Evolutionary conservation across 129 eudicot genomes (phyloP).

Genomic region (Artemisia tridentata): DNA sequence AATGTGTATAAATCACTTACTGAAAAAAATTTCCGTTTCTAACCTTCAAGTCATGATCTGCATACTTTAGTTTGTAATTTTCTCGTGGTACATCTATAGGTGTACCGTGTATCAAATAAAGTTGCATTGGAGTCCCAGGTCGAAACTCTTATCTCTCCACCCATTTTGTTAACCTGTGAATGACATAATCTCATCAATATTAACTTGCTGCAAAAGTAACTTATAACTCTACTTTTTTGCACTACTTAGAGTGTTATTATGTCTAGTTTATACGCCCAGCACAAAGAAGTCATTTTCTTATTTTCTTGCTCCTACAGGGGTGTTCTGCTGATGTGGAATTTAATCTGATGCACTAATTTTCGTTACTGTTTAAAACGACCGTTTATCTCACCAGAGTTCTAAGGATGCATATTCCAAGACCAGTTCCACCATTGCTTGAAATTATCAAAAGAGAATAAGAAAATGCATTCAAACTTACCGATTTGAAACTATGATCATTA

Average conservation of each 20-base stretch:
- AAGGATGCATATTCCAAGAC: slow-evolving; percentile 97
- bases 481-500: background rate
- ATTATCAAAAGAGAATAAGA: slow-evolving; percentile 11
- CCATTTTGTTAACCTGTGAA: slow-evolving; percentile 39
- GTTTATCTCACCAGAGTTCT: slow-evolving; percentile 82
- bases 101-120: slow-evolving; percentile 58
- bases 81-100: slow-evolving; percentile 49
- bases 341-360: background rate
- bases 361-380: background rate
- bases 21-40: slow-evolving; percentile 20
- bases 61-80: slow-evolving; percentile 43
- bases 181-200: background rate
- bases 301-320: background rate
- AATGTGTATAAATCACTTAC: background rate
- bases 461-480: background rate
- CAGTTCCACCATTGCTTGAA: slow-evolving; percentile 99
- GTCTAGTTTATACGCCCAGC: no score
- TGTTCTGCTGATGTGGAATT: slow-evolving; percentile 4
- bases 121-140: slow-evolving; percentile 84
- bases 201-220: no score
- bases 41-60: slow-evolving; percentile 56
- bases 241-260: no score
- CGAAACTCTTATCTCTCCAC: slow-evolving; percentile 64
- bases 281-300: background rate
- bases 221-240: no score